Evolutionary conservation across 768 basidiomycete species (phyloP).

Genomic region (Termitomyces sp.): DNA sequence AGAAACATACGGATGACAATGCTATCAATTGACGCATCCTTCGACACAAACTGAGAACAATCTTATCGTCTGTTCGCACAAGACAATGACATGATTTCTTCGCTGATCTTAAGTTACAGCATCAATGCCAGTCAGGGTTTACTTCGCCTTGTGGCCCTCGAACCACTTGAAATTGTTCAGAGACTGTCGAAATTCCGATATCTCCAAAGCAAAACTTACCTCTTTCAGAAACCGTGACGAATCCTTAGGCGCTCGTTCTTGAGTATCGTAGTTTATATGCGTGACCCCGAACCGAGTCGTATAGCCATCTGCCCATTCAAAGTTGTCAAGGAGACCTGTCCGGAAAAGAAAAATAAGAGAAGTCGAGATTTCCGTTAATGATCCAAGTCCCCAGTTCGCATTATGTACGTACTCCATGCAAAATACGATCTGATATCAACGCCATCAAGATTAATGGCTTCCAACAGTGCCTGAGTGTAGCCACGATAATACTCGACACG

Average conservation of each 20-base stretch:
- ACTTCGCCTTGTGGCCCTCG: conserved; percentile 1
- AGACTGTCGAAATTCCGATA: not conserved
- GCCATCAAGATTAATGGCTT: conserved; percentile 50
- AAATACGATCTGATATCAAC: conserved; percentile 59
- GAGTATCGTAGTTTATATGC: conserved; percentile 63
- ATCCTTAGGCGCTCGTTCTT: conserved; percentile 58
- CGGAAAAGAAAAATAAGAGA: conserved; percentile 1
- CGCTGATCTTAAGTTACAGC: not conserved
- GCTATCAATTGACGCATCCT: no score
- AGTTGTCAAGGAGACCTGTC: conserved; percentile 60
- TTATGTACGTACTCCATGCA: conserved; percentile 51
- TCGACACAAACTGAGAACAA: not conserved
- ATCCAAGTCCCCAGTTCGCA: not conserved
- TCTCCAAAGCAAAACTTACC: conserved; percentile 14
- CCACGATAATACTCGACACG: conserved; percentile 61
- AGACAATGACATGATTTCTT: not conserved
- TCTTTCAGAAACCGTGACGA: conserved; percentile 47
- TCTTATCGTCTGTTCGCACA: not conserved
- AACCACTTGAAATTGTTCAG: conserved; percentile 10
- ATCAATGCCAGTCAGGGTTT: not conserved
- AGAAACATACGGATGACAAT: no score
- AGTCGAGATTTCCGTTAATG: not conserved
- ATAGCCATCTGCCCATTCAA: conserved; percentile 72
- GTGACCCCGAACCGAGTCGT: conserved; percentile 64
- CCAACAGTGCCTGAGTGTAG: conserved; percentile 44